These are phyloP conservation scores for Magnusiomyces suaveolens DNA, from an alignment of 1,139 yeast genomes.

Conservation along the genomic window DNA sequence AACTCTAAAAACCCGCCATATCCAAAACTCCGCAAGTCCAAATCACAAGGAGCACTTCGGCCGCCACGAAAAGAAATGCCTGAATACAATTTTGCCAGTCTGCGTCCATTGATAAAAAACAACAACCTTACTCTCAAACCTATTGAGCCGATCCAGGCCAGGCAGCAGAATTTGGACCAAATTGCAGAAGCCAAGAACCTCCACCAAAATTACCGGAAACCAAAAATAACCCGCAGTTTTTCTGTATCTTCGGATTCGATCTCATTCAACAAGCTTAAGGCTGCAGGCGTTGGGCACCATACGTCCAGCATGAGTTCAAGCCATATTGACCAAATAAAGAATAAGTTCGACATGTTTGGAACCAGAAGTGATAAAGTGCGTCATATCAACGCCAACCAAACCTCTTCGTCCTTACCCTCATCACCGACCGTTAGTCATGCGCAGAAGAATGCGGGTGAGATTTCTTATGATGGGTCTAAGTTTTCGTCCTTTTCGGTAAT, in stretches of 20 bases:
- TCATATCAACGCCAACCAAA: not conserved
- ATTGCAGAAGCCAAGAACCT: not conserved
- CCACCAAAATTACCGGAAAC: not conserved
- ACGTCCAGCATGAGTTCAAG: not conserved
- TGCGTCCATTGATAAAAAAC: not conserved
- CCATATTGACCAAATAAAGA: not conserved
- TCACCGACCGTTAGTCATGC: not conserved
- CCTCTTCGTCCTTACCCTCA: not conserved
- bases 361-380: not conserved
- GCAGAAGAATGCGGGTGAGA: not conserved
- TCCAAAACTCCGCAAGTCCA: not conserved
- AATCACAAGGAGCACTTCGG: not conserved
- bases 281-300: not conserved
- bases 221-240: not conserved
- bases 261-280: not conserved
- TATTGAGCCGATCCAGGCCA: not conserved
- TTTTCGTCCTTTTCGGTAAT: not conserved
- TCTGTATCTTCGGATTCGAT: not conserved
- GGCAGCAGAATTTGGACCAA: not conserved
- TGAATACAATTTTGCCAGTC: not conserved
- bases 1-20: not conserved
- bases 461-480: not conserved
- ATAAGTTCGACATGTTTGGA: not conserved
- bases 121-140: not conserved
- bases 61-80: not conserved